Conservation (phyloP, 106 monocot species). For the Cymbidium sinense region DNA sequence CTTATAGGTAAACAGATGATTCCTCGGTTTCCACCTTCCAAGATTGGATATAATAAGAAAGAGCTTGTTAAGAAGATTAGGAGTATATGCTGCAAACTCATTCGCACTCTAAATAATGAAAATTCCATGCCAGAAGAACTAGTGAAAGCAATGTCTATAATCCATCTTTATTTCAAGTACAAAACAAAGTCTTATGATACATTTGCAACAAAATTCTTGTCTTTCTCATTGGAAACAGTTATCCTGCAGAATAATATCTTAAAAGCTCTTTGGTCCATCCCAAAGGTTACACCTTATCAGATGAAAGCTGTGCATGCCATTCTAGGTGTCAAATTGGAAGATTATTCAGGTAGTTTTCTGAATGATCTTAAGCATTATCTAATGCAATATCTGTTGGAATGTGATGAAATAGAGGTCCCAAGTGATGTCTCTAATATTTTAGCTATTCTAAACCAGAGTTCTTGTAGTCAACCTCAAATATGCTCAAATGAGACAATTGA, state of each 20-base stretch:
- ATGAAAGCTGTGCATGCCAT: conserved; percentile 43
- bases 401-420: too few relatives aligned
- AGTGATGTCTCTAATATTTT: too few relatives aligned
- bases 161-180: conserved; percentile 39
- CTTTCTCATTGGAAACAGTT: conserved; percentile 37
- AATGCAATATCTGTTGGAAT: too few relatives aligned
- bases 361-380: too few relatives aligned
- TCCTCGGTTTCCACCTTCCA: conserved; percentile 37
- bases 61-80: conserved; percentile 21
- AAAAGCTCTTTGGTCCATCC: conserved; percentile 63
- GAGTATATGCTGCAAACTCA: conserved; percentile 20
- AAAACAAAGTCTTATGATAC: conserved; percentile 21
- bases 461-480: too few relatives aligned
- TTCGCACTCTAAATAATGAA: conserved; percentile 25
- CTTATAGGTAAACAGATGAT: conserved; percentile 31
- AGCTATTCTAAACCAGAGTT: too few relatives aligned
- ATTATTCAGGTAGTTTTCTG: too few relatives aligned
- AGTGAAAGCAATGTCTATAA: conserved; percentile 67
- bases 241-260: conserved; percentile 47
- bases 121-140: conserved; percentile 43
- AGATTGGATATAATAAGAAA: conserved; percentile 13
- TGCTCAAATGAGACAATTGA: conserved; percentile 18
- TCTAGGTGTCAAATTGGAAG: too few relatives aligned
- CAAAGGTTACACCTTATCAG: conserved; percentile 26
- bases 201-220: conserved; percentile 35